Evolutionary conservation across 306 rosid genomes (phyloP), one percentile per base, ranked within the genome.

Genomic region (Malus orientalis): DNA sequence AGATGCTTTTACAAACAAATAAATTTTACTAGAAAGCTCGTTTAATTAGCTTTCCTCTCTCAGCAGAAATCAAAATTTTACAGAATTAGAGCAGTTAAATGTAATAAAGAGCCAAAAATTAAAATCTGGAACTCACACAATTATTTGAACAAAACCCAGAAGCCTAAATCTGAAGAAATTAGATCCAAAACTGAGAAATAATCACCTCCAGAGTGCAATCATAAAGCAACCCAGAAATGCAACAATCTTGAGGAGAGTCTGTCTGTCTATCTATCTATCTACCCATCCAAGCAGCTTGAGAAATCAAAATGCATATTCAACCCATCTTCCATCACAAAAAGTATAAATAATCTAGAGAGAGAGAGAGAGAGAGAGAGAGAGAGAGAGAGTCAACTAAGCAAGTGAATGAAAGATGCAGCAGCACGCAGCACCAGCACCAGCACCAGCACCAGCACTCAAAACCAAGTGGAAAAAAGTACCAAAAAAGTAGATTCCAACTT

Each of bases 401-500:
- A 74, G 67, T 69, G 61, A 76, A 25, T 29, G 53, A 36, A 74
- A 47, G 74, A 44, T 59, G 71, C 79, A 68, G 79, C 33, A 57
- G 42, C 33, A 30, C 7, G 42, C 42, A 7, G 42, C 42, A 38
- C 42, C 9, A 38, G 40, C 25, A 23, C 25, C 25, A 23, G 25
- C 25, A 25, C 25, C 25, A 25, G 25, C 42, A 38, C 42, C 71
- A 29, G 73, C 36, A 84, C 75, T 36, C 70, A 59, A 62, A 49
- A 32, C 16, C 79, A 78, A 81, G 75, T 78, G 58, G 77, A 23
- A 54, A 78, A 74, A 66, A 76, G 75, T 20, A 81, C 33, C 67
- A 42, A 78, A 61, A 82, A 29, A 75, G 62, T 76, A 63, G 84
- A 79, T 64, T 69, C 75, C 77, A 80, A 67, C 79, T 61, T 72